These are phyloP conservation scores for Moesziomyces antarcticus DNA, from an alignment of 1,284 basidiomycete genomes.

Conservation along the genomic window DNA sequence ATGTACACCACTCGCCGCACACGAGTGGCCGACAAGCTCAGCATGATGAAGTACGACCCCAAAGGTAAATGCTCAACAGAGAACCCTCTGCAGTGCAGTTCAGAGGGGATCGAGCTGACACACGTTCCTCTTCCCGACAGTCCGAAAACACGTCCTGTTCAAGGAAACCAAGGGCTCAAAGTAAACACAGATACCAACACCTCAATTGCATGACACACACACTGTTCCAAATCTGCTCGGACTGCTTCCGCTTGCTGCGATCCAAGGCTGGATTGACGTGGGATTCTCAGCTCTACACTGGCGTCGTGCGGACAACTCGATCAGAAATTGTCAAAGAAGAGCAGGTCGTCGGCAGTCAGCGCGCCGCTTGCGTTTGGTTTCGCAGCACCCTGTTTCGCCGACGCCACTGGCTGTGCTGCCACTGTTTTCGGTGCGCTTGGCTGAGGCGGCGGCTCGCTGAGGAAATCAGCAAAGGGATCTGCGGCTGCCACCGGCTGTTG, in stretches of 20 bases:
- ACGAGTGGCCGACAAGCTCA: constrained; percentile 56
- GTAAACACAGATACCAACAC: constrained; percentile 10
- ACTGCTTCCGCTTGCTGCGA: neutral
- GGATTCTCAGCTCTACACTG: neutral
- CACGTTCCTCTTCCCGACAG: constrained; percentile 19
- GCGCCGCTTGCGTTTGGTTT: constrained; percentile 10
- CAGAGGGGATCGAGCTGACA: neutral
- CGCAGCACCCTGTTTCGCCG: neutral
- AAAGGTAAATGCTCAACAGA: constrained; percentile 38
- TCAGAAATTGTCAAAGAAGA: constrained; percentile 47
- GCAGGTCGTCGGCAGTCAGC: constrained; percentile 42
- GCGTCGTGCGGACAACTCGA: neutral
- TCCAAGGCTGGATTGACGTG: neutral
- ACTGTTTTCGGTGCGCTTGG: neutral
- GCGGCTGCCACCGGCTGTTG: neutral
- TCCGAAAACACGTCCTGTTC: constrained; percentile 64
- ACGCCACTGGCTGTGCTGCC: neutral
- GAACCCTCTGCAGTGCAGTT: too few species aligned
- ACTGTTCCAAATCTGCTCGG: neutral
- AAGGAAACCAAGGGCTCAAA: constrained; percentile 60
- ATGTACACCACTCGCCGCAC: constrained; percentile 64
- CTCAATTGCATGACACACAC: neutral
- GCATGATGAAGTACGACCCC: constrained; percentile 67
- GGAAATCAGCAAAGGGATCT: constrained; percentile 35
- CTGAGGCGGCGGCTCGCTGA: constrained; percentile 17